Evolutionary conservation across 2,329 filamentous ascomycete genomes (phyloP).

Genomic region (Penicillium freii): DNA sequence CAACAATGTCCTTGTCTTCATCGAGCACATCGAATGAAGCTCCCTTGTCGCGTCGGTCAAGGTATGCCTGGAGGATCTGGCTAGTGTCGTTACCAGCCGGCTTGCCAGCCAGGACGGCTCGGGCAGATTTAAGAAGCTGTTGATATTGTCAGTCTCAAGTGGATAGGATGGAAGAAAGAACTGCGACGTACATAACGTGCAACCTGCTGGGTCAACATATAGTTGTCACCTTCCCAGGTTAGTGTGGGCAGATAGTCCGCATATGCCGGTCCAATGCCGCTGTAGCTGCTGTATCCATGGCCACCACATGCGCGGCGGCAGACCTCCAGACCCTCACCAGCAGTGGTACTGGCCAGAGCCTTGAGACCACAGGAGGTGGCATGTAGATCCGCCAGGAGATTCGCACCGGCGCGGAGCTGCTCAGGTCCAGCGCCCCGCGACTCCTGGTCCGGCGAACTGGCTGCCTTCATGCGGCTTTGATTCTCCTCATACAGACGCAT

Average conservation of each 20-base stretch:
- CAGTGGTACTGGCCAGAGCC: slow-evolving; percentile 68
- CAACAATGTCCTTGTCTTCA: slow-evolving; percentile 67
- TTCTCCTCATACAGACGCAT: slow-evolving; percentile 71
- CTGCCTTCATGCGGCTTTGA: slow-evolving; percentile 63
- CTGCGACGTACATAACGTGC: slow-evolving; percentile 60
- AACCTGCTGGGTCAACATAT: slow-evolving; percentile 79
- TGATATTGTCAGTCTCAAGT: slow-evolving; percentile 2
- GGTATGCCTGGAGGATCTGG: slow-evolving; percentile 63
- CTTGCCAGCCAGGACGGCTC: slow-evolving; percentile 65
- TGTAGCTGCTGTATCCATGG: slow-evolving; percentile 72
- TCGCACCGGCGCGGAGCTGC: slow-evolving; percentile 63
- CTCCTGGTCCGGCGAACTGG: slow-evolving; percentile 44
- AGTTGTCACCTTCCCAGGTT: slow-evolving; percentile 78
- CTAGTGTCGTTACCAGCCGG: slow-evolving; percentile 67
- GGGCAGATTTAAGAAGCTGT: slow-evolving; percentile 69
- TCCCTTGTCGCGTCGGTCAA: slow-evolving; percentile 65
- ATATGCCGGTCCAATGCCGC: slow-evolving; percentile 73
- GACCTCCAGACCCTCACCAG: slow-evolving; percentile 71
- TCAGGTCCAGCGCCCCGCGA: slow-evolving; percentile 64
- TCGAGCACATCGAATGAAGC: slow-evolving; percentile 73
- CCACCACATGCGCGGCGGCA: slow-evolving; percentile 74
- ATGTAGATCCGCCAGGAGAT: slow-evolving; percentile 70
- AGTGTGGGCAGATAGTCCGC: slow-evolving; percentile 70
- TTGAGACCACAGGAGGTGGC: slow-evolving; percentile 75
- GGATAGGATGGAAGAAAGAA: neutral